Base-by-base conservation (phyloP, 441 rosid genomes). In the Pelargonium cotyledonis region DNA sequence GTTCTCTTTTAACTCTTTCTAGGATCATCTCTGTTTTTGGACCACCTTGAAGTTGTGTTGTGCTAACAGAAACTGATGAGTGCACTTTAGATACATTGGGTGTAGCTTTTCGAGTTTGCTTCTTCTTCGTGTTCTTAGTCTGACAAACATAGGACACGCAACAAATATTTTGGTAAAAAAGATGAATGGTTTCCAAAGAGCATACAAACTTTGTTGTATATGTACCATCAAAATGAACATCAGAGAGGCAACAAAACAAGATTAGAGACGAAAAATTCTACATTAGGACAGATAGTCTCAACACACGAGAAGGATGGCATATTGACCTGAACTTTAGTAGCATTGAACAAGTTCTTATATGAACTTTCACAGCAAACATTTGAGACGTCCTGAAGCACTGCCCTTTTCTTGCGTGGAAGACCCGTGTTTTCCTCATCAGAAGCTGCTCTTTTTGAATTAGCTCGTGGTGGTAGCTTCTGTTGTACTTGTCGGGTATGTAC, bases 361-460 rank as follows among this genome's bases (percentile, higher is more conserved):
- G 88, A 76, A 73, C 63, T 76, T 31, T 77, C 73, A 69, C 85
- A 83, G 63, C 82, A 73, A 77, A 82, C 81, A 80, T 90, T 90
- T 6, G 97, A 81, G 77, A 89, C 85, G 76, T 93, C 97, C 76
- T 78, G 84, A 72, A 90, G 89, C 74, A 78, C 87, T 3, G 84
- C 85, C 79, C 87, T 86, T 82, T 80, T 88, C 81, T 85, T 85
- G 46, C 70, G 71, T 66, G 70, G 83, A 69, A 23, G 72, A 40
- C 74, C 44, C 72, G 68, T 65, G 63, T 69, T 81, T 66, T 67
- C 76, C 79, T 85, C 88, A 65, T 81, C 94, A 69, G 72, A 81
- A 72, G 86, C 82, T 72, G 87, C 73, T 80, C 89, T 79, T 80
- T 86, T 85, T 43, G 78, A 62, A 77, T 81, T 89, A 75, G 67